Evolutionary conservation across 805 yeast genomes (phyloP), one percentile per base, ranked within the genome.

Genomic region (Peterozyma xylosa): DNA sequence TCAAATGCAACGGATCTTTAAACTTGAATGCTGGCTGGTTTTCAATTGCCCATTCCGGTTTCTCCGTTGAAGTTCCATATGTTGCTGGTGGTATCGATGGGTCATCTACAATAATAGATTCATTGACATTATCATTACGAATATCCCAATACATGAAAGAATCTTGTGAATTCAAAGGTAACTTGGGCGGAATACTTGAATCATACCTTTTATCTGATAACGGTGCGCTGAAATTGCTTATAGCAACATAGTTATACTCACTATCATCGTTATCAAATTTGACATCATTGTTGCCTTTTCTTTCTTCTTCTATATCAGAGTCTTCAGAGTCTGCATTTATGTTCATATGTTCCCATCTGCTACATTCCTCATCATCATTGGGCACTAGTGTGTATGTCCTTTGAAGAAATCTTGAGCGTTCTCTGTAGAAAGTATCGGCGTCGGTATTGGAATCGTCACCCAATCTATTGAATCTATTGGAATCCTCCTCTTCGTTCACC

Each of bases 1-100:
- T 45, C 11, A 73, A 50, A 14, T 37, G 42, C 30, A 59, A 49
- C 46, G 39, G 47, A 33, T 71, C 74, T 17, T 54, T 50, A 43
- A 66, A 71, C 43, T 63, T 64, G 5, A 49, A 46, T 2, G 64
- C 71, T 1, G 73, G 74, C 17, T 66, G 57, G 11, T 44, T 39
- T 16, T 52, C 47, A 1, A 63, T 56, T 10, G 53, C 60, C 50
- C 39, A 50, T 21, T 52, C 56, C 2, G 50, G 38, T 11, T 35
- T 46, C 11, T 50, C 55, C 9, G 57, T 37, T 10, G 17, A 33
- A 14, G 38, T 38, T 7, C 41, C 17, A n/a, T 35, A 21, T 3
- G 17, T 18, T 9, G 27, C 27, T 21, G 27, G 27, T 21, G 27
- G 27, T 33, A n/a, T 4, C 4, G 3, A 17, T 13, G 18, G 9